Percentiles rank a stretch among this genome's conserved stretches.
These are phyloP conservation scores for Vigna trinervia DNA, from an alignment of 306 rosid genomes.

Conservation along the genomic window DNA sequence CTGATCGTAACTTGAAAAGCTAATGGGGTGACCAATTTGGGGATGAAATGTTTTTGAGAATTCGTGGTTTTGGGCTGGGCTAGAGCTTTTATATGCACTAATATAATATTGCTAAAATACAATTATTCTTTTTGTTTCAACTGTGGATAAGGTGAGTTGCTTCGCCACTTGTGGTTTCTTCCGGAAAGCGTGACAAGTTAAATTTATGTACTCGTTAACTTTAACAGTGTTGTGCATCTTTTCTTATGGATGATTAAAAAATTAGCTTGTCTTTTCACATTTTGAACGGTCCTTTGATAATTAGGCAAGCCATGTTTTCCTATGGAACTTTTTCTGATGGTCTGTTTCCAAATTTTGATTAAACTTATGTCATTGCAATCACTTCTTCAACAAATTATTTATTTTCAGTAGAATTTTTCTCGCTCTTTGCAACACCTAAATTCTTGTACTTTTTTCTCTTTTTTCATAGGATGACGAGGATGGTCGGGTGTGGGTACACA, in stretches of 20 bases:
- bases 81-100: background rate
- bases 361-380: background rate
- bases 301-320: background rate
- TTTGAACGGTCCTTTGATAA: background rate
- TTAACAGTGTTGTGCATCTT: background rate
- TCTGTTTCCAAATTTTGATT: background rate
- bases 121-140: background rate
- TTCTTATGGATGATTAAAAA: background rate
- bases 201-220: background rate
- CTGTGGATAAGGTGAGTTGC: too few relatives aligned
- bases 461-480: constrained; percentile 50
- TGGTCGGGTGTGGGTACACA: constrained; percentile 66
- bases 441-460: constrained; percentile 10
- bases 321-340: background rate
- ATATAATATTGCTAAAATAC: background rate
- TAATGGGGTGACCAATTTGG: background rate
- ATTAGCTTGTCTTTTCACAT: background rate
- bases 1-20: background rate
- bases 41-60: background rate
- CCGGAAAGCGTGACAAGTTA: background rate
- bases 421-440: constrained; percentile 38
- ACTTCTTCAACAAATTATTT: background rate
- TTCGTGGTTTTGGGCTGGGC: background rate
- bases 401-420: background rate
- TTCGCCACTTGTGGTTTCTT: too few relatives aligned